Percentiles rank a stretch among this genome's conserved stretches.
Evolutionary conservation across 2,329 filamentous ascomycete genomes (phyloP).

Genomic region (Pyrenophora teres): DNA sequence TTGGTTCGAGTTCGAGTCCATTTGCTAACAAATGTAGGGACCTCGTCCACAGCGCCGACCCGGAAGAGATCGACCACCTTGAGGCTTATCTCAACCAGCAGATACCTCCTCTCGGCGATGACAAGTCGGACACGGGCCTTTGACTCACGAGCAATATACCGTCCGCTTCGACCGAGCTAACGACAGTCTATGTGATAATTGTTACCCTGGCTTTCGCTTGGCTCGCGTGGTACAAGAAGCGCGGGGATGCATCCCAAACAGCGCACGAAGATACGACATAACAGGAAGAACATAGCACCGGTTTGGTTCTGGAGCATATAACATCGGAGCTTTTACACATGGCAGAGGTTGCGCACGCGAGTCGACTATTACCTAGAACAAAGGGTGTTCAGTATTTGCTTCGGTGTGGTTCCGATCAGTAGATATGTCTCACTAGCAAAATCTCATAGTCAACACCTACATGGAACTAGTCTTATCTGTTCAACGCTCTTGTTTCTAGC

Average conservation of each 20-base stretch:
- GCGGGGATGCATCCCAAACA: neutral
- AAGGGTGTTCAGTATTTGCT: no score
- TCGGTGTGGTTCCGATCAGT: neutral
- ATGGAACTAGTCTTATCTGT: neutral
- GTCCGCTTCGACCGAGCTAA: constrained; percentile 13
- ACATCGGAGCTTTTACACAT: neutral
- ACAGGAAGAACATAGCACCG: neutral
- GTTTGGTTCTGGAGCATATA: neutral
- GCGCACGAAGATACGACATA: neutral
- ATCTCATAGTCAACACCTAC: no score
- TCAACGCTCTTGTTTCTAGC: no score
- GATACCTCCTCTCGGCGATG: constrained; percentile 56
- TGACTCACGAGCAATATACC: constrained; percentile 31
- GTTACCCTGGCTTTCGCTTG: constrained; percentile 32
- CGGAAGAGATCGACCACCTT: constrained; percentile 80
- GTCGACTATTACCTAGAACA: neutral
- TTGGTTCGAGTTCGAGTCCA: no score
- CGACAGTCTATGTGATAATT: constrained; percentile 33
- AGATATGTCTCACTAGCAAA: neutral
- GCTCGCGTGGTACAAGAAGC: constrained; percentile 34
- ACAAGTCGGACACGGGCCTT: constrained; percentile 35
- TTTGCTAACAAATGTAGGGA: constrained; percentile 54
- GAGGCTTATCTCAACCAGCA: constrained; percentile 65
- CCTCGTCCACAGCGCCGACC: constrained; percentile 75
- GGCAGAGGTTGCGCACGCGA: neutral